These are phyloP conservation scores for Blastobotrys raffinosifermentans DNA, from an alignment of 1,139 yeast genomes.

Conservation along the genomic window DNA sequence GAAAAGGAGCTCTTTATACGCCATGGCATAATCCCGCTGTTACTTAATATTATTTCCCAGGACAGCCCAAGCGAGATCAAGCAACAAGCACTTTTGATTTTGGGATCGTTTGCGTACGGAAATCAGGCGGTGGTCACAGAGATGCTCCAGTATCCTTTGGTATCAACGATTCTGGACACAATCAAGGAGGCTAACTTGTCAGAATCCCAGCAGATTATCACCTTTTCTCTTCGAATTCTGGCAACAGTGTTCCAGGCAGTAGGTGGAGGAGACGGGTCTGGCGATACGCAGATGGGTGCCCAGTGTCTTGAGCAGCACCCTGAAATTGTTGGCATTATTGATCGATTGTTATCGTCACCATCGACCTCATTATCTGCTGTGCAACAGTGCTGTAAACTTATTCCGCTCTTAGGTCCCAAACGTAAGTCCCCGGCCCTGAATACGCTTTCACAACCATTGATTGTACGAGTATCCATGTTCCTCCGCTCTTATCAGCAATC, in stretches of 20 bases:
- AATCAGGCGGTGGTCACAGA: slow-evolving; percentile 20
- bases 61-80: slow-evolving; percentile 20
- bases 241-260: slow-evolving; percentile 19
- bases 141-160: slow-evolving; percentile 20
- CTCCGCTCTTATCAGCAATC: slow-evolving; percentile 11
- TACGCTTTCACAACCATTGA: slow-evolving; percentile 15
- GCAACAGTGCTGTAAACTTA: slow-evolving; percentile 21
- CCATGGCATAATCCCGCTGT: slow-evolving; percentile 23
- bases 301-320: slow-evolving; percentile 20
- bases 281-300: slow-evolving; percentile 18
- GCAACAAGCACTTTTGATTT: slow-evolving; percentile 28
- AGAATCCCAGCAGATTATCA: slow-evolving; percentile 17
- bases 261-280: not conserved
- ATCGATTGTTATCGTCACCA: slow-evolving; percentile 14
- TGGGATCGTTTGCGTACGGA: slow-evolving; percentile 33
- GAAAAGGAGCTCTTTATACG: slow-evolving; percentile 26
- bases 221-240: slow-evolving; percentile 25
- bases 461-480: slow-evolving; percentile 15
- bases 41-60: slow-evolving; percentile 23
- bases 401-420: slow-evolving; percentile 25
- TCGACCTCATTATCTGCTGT: slow-evolving; percentile 7
- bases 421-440: slow-evolving; percentile 13
- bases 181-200: slow-evolving; percentile 14
- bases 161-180: slow-evolving; percentile 17
- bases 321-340: slow-evolving; percentile 19